Evolutionary conservation across 148 eudicot genomes (phyloP).

Genomic region (Oxyria digyna): DNA sequence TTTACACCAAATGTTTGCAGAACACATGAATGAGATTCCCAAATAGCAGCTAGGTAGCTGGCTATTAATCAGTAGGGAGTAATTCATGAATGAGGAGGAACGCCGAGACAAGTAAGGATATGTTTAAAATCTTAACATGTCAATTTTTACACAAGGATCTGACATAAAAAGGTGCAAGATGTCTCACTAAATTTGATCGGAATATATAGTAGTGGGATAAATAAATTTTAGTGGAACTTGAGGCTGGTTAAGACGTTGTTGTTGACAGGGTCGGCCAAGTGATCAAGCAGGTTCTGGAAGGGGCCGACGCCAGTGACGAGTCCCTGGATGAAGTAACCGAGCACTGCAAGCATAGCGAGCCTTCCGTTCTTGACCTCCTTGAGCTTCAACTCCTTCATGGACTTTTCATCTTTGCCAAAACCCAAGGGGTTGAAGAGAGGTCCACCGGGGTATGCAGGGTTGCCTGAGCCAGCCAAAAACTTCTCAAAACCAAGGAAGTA

Average conservation of each 20-base stretch:
- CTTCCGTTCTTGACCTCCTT: slow-evolving; percentile 96
- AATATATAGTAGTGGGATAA: no score
- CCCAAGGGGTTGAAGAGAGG: slow-evolving; percentile 96
- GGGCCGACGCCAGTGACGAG: slow-evolving; percentile 96
- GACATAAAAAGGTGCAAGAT: no score
- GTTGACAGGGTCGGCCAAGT: slow-evolving; percentile 94
- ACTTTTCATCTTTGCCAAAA: slow-evolving; percentile 90
- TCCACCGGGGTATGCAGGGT: slow-evolving; percentile 96
- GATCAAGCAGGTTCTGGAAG: slow-evolving; percentile 80
- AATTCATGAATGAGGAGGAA: no score
- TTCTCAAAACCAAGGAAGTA: slow-evolving; percentile 87
- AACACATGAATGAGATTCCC: no score
- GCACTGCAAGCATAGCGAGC: slow-evolving; percentile 82
- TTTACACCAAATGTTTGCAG: no score
- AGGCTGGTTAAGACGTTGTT: slow-evolving; percentile 91
- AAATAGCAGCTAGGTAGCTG: no score
- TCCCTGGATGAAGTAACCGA: slow-evolving; percentile 82
- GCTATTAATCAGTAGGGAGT: no score
- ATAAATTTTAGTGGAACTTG: slow-evolving; percentile 56
- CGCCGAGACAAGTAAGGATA: no score
- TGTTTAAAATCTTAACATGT: no score
- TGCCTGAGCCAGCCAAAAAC: slow-evolving; percentile 62
- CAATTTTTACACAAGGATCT: no score
- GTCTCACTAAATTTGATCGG: no score
- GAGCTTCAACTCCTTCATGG: slow-evolving; percentile 79